phyloP scores from a whole-genome alignment of 1,139 yeast genomes.

The Petasospora rhodanensis region DNA sequence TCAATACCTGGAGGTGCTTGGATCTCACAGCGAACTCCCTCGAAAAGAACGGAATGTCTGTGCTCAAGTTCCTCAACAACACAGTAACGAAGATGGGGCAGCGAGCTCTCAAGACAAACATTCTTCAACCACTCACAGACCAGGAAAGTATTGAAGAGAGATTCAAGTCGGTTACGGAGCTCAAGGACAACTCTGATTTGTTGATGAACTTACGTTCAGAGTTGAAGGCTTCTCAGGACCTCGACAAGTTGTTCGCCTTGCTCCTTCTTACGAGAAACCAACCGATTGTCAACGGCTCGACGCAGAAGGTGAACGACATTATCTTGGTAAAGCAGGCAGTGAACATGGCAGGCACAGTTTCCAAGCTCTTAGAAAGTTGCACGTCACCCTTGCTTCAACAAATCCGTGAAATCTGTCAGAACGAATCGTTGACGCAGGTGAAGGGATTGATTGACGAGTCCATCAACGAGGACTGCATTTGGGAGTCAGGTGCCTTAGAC shows the following conservation, averaged over 20 bases:
- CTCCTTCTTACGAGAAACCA: conserved; percentile 26
- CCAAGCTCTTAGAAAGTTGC: conserved; percentile 17
- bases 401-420: conserved; percentile 28
- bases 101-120: conserved; percentile 34
- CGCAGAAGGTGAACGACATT: conserved; percentile 37
- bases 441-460: conserved; percentile 28
- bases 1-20: conserved; percentile 32
- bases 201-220: conserved; percentile 23
- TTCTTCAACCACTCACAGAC: conserved; percentile 43
- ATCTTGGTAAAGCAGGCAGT: conserved; percentile 35
- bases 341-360: conserved; percentile 19
- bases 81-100: conserved; percentile 45
- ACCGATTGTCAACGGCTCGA: conserved; percentile 4
- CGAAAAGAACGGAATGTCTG: conserved; percentile 28
- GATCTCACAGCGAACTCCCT: conserved; percentile 35
- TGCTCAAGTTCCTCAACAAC: conserved; percentile 34
- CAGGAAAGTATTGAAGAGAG: conserved; percentile 31
- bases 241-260: conserved; percentile 34
- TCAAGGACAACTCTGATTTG: conserved; percentile 23
- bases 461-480: conserved; percentile 38
- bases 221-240: conserved; percentile 32
- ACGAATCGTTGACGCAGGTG: conserved; percentile 25
- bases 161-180: conserved; percentile 33
- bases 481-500: conserved; percentile 38
- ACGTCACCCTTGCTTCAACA: conserved; percentile 27